Base-by-base conservation (phyloP, 2,329 filamentous ascomycete species). In the Penicillium sp. region DNA sequence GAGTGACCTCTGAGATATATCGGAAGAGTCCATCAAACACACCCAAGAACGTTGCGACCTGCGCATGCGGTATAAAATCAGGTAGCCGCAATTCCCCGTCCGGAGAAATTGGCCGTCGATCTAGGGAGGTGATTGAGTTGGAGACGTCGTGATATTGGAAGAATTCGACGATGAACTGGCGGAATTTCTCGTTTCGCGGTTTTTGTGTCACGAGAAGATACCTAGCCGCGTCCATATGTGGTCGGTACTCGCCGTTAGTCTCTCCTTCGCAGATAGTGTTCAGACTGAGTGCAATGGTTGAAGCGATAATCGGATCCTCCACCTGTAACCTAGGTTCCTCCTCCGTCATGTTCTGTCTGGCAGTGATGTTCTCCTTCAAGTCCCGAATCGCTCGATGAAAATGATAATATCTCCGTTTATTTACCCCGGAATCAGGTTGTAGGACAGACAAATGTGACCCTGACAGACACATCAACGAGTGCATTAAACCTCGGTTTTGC, bases 401-500 rank as follows among this genome's bases (percentile, higher is more conserved):
- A 61, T 88, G 83, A 65, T 85, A 82, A 58, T 82, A 76, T 66
- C 86, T 85, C 48, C 86, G 80, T 60, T 85, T 80, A 60, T 82
- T 81, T 67, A 85, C 81, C 35, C 80, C 80, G 44, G 81, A 78
- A 57, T 82, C 81, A 0, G 82, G 81, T 61, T 81, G 81, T 15
- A 83, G 74, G 8, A 81, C 82, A n/a, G 83, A 82, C 57, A 88
- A 76, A 70, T 96, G 92, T 63, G 89, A 92, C 68, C 91, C 91
- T 45, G 92, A 91, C 8, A 97, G 83, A 49, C 91, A 92, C 57
- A 97, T 84, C 54, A 97, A 88, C 9, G 92, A 95, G 75, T 97
- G 93, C 92, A 97, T 96, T 56, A 97, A 82, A 13, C 92, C 92
- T 64, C 88, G 85, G 73, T 96, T 90, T 63, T 89, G 84, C 47